Percentiles rank a stretch among this genome's conserved stretches.
These are phyloP conservation scores for Xerocomus amazonicus DNA, from an alignment of 1,284 basidiomycete species.

Conservation along the genomic window DNA sequence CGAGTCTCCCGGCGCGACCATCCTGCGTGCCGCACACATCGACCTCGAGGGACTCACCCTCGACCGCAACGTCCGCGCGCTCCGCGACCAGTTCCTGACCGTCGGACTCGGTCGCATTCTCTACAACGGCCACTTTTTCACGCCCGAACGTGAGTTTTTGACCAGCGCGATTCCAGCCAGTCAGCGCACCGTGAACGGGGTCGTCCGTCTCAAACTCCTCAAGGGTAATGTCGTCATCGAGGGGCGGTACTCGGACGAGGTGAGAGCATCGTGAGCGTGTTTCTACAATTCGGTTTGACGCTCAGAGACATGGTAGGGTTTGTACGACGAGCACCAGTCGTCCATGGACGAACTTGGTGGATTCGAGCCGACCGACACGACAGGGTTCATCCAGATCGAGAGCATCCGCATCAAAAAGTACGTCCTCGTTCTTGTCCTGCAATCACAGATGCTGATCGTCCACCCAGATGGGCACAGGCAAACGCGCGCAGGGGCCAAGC, in stretches of 20 bases:
- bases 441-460: neutral
- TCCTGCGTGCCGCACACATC: constrained; percentile 93
- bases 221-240: constrained; percentile 96
- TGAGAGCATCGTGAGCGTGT: constrained; percentile 26
- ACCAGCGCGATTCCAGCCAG: constrained; percentile 86
- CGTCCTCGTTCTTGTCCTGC: constrained; percentile 26
- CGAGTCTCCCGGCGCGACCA: constrained; percentile 95
- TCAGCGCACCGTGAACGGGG: constrained; percentile 95
- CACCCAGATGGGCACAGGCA: constrained; percentile 73
- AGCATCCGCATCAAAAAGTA: constrained; percentile 95
- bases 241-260: constrained; percentile 87
- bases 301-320: constrained; percentile 47
- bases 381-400: constrained; percentile 93
- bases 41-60: constrained; percentile 97
- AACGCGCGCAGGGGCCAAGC: constrained; percentile 81
- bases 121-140: constrained; percentile 98
- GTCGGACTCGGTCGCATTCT: constrained; percentile 87
- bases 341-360: constrained; percentile 99
- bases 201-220: constrained; percentile 88
- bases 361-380: constrained; percentile 90
- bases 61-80: constrained; percentile 93
- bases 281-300: neutral
- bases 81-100: constrained; percentile 95
- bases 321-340: constrained; percentile 96
- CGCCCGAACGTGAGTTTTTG: constrained; percentile 95